These are phyloP conservation scores for Phialocephala sp. DNA, from an alignment of 2,329 filamentous ascomycete species.

Conservation along the genomic window DNA sequence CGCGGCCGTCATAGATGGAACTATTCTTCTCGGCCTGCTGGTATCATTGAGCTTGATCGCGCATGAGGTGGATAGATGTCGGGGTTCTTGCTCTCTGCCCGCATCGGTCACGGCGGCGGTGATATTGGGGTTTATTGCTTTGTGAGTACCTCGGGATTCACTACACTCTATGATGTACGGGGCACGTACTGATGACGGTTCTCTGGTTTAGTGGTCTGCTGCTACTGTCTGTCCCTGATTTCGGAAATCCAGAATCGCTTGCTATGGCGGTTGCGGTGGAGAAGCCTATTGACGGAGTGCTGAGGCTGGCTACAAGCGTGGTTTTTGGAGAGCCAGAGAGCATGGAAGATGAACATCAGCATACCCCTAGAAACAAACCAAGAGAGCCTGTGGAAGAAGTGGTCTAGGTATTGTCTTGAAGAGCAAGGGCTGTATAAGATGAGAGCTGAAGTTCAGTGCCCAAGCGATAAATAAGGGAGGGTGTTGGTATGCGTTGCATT, in stretches of 20 bases:
- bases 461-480: too few relatives aligned
- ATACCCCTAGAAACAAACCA: conserved; percentile 2
- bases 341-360: conserved; percentile 10
- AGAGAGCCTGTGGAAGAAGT: background rate
- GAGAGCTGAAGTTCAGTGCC: too few relatives aligned
- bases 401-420: background rate
- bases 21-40: conserved; percentile 29
- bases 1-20: conserved; percentile 22
- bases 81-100: background rate
- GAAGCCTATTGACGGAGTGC: conserved; percentile 22
- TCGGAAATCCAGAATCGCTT: conserved; percentile 28
- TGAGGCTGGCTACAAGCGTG: conserved; percentile 29
- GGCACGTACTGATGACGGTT: background rate
- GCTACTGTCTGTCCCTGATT: conserved; percentile 28
- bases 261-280: conserved; percentile 22
- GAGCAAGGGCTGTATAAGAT: background rate
- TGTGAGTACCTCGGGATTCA: conserved; percentile 23
- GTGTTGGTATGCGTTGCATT: too few relatives aligned
- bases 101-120: conserved; percentile 19
- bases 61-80: conserved; percentile 19
- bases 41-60: conserved; percentile 27
- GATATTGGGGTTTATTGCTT: conserved; percentile 29
- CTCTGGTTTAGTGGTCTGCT: conserved; percentile 25
- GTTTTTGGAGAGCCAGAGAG: conserved; percentile 26
- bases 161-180: background rate